phyloP scores from a whole-genome alignment of 2,329 filamentous ascomycete genomes.

The Pseudopithomyces maydicus region DNA sequence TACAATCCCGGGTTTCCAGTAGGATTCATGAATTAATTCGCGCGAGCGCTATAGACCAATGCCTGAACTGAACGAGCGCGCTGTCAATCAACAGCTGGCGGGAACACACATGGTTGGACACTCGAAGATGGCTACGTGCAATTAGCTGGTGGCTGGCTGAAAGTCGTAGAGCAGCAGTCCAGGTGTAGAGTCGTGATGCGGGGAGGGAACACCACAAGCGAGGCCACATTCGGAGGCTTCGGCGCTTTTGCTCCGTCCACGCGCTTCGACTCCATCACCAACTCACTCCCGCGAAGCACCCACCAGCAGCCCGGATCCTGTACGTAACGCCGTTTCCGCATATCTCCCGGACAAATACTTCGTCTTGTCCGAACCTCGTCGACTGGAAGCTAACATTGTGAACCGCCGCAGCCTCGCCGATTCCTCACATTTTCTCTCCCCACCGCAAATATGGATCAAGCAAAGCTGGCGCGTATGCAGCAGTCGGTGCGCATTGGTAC shows the following conservation, averaged over 20 bases:
- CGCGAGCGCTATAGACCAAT: background rate
- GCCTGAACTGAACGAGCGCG: background rate
- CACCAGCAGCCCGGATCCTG: slow-evolving; percentile 12
- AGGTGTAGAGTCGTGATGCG: no score
- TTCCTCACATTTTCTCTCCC: slow-evolving; percentile 19
- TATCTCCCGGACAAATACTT: background rate
- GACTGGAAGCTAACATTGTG: slow-evolving; percentile 1
- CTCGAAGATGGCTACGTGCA: no score
- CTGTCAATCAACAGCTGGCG: no score
- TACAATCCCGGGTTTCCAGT: background rate
- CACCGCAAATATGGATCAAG: slow-evolving; percentile 52
- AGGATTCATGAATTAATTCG: no score
- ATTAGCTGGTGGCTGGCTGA: background rate
- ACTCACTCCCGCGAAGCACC: slow-evolving; percentile 16
- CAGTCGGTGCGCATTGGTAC: slow-evolving; percentile 51
- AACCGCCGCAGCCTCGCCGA: slow-evolving; percentile 4
- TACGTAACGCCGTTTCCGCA: slow-evolving; percentile 13
- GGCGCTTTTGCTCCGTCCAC: slow-evolving; percentile 24
- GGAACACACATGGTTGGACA: no score
- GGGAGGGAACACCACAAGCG: slow-evolving; percentile 12
- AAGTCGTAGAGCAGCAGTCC: background rate
- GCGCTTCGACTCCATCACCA: slow-evolving; percentile 24
- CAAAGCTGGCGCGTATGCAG: slow-evolving; percentile 52
- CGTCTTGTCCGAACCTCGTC: background rate
- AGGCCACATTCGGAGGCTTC: slow-evolving; percentile 21